Percentiles rank a stretch among this genome's conserved stretches.
phyloP scores from a whole-genome alignment of 805 yeast genomes.

The Sugiyamaella boreocaroliniensis region DNA sequence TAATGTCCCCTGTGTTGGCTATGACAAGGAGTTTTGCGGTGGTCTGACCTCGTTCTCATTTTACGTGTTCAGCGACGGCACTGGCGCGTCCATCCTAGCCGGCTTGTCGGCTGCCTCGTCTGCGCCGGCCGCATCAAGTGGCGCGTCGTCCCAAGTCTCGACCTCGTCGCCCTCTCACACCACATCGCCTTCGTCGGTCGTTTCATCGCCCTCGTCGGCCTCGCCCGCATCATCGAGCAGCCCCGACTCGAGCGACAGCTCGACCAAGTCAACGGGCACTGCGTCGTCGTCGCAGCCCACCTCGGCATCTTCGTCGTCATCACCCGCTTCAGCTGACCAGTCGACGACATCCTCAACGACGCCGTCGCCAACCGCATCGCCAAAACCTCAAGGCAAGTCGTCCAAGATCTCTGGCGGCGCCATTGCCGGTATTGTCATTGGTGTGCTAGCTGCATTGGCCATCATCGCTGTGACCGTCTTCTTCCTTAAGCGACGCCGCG shows the following conservation, averaged over 20 bases:
- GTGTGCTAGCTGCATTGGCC: slow-evolving; percentile 42
- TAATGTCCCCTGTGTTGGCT: slow-evolving; percentile 51
- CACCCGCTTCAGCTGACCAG: slow-evolving; percentile 21
- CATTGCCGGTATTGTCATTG: slow-evolving; percentile 57
- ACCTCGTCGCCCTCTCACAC: slow-evolving; percentile 21
- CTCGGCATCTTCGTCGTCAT: slow-evolving; percentile 13
- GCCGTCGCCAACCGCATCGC: slow-evolving; percentile 24
- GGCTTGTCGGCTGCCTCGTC: slow-evolving; percentile 19
- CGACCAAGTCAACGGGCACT: slow-evolving; percentile 13
- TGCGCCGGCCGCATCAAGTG: slow-evolving; percentile 20
- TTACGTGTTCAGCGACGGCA: slow-evolving; percentile 20
- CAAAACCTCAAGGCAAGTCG: slow-evolving; percentile 18
- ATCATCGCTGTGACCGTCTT: slow-evolving; percentile 37
- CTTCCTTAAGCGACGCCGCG: slow-evolving; percentile 38
- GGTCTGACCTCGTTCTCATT: slow-evolving; percentile 38
- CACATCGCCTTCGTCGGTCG: slow-evolving; percentile 8
- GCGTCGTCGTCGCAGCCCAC: slow-evolving; percentile 13
- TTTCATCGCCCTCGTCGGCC: slow-evolving; percentile 15
- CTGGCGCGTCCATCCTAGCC: slow-evolving; percentile 13
- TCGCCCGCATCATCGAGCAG: slow-evolving; percentile 8
- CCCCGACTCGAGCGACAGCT: slow-evolving; percentile 14
- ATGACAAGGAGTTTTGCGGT: slow-evolving; percentile 56
- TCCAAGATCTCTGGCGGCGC: slow-evolving; percentile 40
- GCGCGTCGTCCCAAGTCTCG: slow-evolving; percentile 21
- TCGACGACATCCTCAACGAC: slow-evolving; percentile 28